Evolutionary conservation across 345 rosid species (phyloP).

Genomic region (Salix caprea): DNA sequence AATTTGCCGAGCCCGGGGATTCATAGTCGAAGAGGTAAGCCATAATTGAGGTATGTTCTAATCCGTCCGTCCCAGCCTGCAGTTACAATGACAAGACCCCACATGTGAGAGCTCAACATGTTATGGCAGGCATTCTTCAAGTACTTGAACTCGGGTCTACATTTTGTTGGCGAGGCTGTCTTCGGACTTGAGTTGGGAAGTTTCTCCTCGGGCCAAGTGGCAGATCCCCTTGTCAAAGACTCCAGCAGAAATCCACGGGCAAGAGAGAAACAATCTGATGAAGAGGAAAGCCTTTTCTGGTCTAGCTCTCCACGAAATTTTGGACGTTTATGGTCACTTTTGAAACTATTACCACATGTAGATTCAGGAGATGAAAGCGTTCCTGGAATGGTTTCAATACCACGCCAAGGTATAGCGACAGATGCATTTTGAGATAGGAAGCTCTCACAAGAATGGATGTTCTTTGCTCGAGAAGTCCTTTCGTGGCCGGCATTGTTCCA

Average conservation of each 20-base stretch:
- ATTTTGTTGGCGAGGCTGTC: conserved; percentile 30
- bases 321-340: conserved; percentile 11
- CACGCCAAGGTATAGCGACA: conserved; percentile 68
- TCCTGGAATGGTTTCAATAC: conserved; percentile 25
- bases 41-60: conserved; percentile 62
- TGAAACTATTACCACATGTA: neutral
- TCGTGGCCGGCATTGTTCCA: conserved; percentile 56
- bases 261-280: conserved; percentile 49
- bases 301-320: conserved; percentile 32
- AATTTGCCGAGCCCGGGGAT: neutral
- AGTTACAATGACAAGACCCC: conserved; percentile 68
- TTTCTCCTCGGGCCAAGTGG: conserved; percentile 85
- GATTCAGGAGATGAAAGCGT: conserved; percentile 22
- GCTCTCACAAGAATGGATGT: conserved; percentile 49
- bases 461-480: conserved; percentile 37
- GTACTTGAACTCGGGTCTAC: conserved; percentile 52
- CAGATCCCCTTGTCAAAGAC: conserved; percentile 44
- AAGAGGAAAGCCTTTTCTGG: conserved; percentile 27
- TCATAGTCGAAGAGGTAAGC: conserved; percentile 57
- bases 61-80: conserved; percentile 80
- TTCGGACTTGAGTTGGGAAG: conserved; percentile 39
- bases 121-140: conserved; percentile 56
- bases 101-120: conserved; percentile 44
- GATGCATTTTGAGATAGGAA: conserved; percentile 56
- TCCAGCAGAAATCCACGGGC: conserved; percentile 42